These are phyloP conservation scores for Xylariaceae sp. DNA, from an alignment of 2,329 filamentous ascomycete genomes.

Conservation along the genomic window DNA sequence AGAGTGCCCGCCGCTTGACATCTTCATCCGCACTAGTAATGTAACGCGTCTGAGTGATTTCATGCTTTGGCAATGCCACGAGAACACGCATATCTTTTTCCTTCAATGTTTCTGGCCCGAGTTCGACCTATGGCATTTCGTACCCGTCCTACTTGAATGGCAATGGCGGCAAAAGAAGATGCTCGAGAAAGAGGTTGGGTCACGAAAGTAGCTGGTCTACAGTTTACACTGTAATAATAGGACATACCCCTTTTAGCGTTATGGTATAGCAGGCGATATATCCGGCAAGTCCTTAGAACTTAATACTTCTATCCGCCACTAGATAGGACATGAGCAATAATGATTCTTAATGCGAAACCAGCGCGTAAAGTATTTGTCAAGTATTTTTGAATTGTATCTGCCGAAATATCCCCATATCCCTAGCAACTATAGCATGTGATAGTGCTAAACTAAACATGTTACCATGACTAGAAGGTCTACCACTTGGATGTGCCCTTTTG, in stretches of 20 bases:
- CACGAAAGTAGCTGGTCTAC: conserved; percentile 37
- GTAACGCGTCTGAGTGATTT: conserved; percentile 95
- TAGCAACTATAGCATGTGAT: too few relatives aligned
- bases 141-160: conserved; percentile 94
- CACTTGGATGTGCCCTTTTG: too few relatives aligned
- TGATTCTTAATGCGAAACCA: too few relatives aligned
- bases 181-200: conserved; percentile 56
- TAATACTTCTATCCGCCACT: conserved; percentile 5
- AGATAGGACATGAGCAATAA: conserved; percentile 5
- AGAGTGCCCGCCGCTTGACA: conserved; percentile 83
- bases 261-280: neutral
- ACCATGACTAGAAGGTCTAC: too few relatives aligned
- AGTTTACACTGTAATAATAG: neutral
- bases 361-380: too few relatives aligned
- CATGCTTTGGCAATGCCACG: conserved; percentile 98
- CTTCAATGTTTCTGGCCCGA: conserved; percentile 93
- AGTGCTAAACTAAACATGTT: too few relatives aligned
- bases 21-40: conserved; percentile 90
- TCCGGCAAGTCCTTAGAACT: neutral
- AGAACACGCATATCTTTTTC: conserved; percentile 91
- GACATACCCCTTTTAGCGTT: conserved; percentile 1
- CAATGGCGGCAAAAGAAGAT: conserved; percentile 70
- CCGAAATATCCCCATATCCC: too few relatives aligned
- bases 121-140: conserved; percentile 90
- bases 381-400: too few relatives aligned